Percentiles rank a stretch among this genome's conserved stretches.
These are phyloP conservation scores for Babesia divergens DNA, from an alignment of 169 alveolate species.

Conservation along the genomic window DNA sequence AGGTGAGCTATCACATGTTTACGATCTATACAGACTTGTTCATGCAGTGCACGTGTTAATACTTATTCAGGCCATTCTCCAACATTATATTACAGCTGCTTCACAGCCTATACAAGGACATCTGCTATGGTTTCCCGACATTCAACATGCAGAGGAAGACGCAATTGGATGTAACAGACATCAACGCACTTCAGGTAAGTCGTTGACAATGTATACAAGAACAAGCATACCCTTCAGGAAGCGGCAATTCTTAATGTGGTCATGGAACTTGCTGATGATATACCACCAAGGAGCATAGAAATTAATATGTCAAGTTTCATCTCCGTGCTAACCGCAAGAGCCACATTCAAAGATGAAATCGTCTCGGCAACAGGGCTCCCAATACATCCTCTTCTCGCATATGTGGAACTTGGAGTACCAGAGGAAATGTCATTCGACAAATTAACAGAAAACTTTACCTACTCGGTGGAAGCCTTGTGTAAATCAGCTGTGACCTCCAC, in stretches of 20 bases:
- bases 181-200: conserved; percentile 52
- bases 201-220: background rate
- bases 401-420: background rate
- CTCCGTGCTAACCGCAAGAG: conserved; percentile 12
- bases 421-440: conserved; percentile 5
- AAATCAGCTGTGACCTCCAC: background rate
- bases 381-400: background rate
- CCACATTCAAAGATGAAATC: conserved; percentile 9
- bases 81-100: conserved; percentile 37
- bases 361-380: conserved; percentile 45
- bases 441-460: background rate
- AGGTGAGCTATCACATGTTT: too few species aligned
- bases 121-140: conserved; percentile 47
- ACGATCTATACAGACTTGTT: background rate
- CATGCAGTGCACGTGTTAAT: background rate
- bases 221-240: conserved; percentile 8
- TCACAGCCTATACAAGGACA: conserved; percentile 42
- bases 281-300: background rate
- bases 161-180: conserved; percentile 16
- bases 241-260: conserved; percentile 38
- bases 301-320: conserved; percentile 34
- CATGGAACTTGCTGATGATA: conserved; percentile 2
- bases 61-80: conserved; percentile 41
- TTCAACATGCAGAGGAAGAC: conserved; percentile 8
- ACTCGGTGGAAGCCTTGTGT: background rate